These are phyloP conservation scores for Boletellus sp. DNA, from an alignment of 1,284 basidiomycete genomes.

Conservation along the genomic window DNA sequence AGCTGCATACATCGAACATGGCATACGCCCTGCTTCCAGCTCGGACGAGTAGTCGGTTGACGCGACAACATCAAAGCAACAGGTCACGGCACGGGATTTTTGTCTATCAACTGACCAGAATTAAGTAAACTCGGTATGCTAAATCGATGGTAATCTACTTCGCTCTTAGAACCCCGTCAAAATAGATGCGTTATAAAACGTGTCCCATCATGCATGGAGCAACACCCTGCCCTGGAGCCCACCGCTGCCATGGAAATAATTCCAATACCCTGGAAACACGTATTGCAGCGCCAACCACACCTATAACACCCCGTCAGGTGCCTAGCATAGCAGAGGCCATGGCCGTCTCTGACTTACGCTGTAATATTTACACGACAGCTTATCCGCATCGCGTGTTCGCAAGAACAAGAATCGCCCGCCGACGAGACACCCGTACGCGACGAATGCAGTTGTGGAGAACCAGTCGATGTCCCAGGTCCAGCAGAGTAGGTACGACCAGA, in stretches of 20 bases:
- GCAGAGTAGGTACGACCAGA: slow-evolving; percentile 24
- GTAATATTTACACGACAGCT: slow-evolving; percentile 32
- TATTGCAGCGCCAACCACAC: slow-evolving; percentile 34
- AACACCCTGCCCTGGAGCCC: slow-evolving; percentile 10
- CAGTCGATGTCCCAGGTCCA: slow-evolving; percentile 27
- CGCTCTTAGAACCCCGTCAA: slow-evolving; percentile 6
- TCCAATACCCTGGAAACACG: slow-evolving; percentile 33
- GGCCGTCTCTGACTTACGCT: slow-evolving; percentile 26
- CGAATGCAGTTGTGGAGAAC: slow-evolving; percentile 22
- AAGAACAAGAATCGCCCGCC: slow-evolving; percentile 28
- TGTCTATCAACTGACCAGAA: background rate
- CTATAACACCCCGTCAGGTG: slow-evolving; percentile 11
- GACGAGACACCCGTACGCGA: slow-evolving; percentile 27
- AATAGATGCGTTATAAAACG: slow-evolving; percentile 8
- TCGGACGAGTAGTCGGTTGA: too few relatives aligned
- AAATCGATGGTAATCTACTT: too few relatives aligned
- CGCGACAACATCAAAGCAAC: too few relatives aligned
- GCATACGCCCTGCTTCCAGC: too few relatives aligned
- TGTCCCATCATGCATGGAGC: slow-evolving; percentile 20
- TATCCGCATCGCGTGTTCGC: slow-evolving; percentile 25
- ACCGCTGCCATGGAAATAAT: slow-evolving; percentile 23
- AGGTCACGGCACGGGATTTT: too few relatives aligned
- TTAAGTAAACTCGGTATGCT: too few relatives aligned
- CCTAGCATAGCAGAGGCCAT: background rate
- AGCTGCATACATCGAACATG: too few relatives aligned